A percentile compares a stretch with the other conserved stretches of the same genome.
phyloP scores from a whole-genome alignment of 78 protist species.

The Guillardia theta region DNA sequence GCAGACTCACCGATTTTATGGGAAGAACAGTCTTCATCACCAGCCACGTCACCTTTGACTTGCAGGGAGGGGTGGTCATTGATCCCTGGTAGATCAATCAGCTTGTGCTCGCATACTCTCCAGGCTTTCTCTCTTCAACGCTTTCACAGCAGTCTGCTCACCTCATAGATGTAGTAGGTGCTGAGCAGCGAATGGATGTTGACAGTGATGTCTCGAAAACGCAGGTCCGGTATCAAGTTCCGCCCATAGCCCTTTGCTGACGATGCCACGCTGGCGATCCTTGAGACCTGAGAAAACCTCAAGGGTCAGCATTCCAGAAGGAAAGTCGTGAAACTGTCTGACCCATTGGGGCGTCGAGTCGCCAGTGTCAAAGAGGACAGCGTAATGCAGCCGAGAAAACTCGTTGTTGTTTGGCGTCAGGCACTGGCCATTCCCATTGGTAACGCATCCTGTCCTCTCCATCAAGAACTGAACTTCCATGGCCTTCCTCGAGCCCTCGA shows the following conservation, averaged over 20 bases:
- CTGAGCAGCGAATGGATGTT: not conserved
- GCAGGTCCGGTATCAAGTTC: not conserved
- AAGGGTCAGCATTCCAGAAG: too few species aligned
- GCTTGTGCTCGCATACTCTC: not conserved
- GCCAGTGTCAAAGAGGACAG: not conserved
- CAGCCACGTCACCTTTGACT: not conserved
- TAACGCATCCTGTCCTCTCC: not conserved
- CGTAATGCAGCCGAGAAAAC: not conserved
- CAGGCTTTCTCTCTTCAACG: not conserved
- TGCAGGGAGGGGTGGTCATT: not conserved
- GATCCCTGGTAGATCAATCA: not conserved
- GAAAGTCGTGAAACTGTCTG: too few species aligned
- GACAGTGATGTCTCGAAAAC: not conserved
- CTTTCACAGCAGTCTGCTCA: not conserved
- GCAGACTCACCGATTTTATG: not conserved
- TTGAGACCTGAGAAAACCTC: too few species aligned
- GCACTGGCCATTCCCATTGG: not conserved
- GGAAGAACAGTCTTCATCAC: not conserved
- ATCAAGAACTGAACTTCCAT: not conserved
- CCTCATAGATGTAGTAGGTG: not conserved
- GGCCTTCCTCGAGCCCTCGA: not conserved
- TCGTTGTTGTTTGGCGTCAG: not conserved
- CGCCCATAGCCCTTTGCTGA: too few species aligned
- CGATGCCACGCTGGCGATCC: too few species aligned
- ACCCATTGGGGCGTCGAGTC: not conserved